phyloP scores from a whole-genome alignment of 2,329 filamentous ascomycete genomes.

The Neofusicoccum ribis region DNA sequence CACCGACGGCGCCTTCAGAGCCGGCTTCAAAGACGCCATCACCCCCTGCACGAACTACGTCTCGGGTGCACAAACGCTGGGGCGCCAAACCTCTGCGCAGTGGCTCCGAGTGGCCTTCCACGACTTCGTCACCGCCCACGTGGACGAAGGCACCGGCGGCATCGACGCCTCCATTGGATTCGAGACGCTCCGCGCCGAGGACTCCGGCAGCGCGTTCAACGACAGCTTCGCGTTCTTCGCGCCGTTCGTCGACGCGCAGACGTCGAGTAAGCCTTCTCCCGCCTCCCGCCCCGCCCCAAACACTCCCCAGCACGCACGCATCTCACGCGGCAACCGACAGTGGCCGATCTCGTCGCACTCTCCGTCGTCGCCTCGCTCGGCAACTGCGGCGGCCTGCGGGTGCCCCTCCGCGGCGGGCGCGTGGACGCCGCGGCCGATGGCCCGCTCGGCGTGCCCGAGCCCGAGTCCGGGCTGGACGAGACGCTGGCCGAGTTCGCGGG shows the following conservation, averaged over 20 bases:
- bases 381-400: slow-evolving; percentile 30
- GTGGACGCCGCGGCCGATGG: slow-evolving; percentile 35
- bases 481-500: slow-evolving; percentile 31
- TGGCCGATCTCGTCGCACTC: slow-evolving; percentile 36
- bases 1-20: slow-evolving; percentile 24
- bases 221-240: slow-evolving; percentile 34
- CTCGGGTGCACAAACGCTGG: slow-evolving; percentile 19
- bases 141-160: slow-evolving; percentile 31
- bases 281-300: too few species aligned
- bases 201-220: slow-evolving; percentile 35
- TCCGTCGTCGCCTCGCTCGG: slow-evolving; percentile 33
- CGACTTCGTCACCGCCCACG: slow-evolving; percentile 34
- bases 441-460: slow-evolving; percentile 33
- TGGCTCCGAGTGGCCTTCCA: slow-evolving; percentile 39
- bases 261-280: slow-evolving; percentile 16
- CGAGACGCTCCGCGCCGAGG: slow-evolving; percentile 31
- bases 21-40: slow-evolving; percentile 25
- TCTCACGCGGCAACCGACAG: slow-evolving; percentile 6
- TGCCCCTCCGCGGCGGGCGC: slow-evolving; percentile 34
- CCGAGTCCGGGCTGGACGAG: slow-evolving; percentile 33
- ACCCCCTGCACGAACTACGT: slow-evolving; percentile 25
- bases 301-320: neutral
- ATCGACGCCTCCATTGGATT: slow-evolving; percentile 38
- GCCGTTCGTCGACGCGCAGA: slow-evolving; percentile 26
- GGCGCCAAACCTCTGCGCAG: slow-evolving; percentile 26